Base-by-base conservation (phyloP, 2,329 filamentous ascomycete genomes). In the Escovopsis sp. region DNA sequence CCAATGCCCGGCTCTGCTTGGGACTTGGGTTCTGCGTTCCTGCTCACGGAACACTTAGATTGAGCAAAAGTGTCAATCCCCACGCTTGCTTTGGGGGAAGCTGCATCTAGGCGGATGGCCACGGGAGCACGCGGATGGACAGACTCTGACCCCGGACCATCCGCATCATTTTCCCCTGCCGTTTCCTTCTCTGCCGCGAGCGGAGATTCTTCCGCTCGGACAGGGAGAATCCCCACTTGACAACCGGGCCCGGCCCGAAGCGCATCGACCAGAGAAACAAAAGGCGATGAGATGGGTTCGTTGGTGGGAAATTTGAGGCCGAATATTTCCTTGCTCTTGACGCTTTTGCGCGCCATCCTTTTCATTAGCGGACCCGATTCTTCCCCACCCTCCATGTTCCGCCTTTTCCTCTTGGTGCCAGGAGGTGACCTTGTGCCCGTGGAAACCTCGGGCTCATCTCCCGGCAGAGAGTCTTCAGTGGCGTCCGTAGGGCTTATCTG, bases 131-230 rank as follows among this genome's bases (percentile, higher is more conserved):
- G 50, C 3, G 62, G 60, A 7, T 68, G 48, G n/a, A 69, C 48
- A 5, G 51, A 58, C 46, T 65, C 60, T 9, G 70, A 70, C 20
- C 61, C 57, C 43, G 64, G 60, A 13, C 71, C 71, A 27, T 66
- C 67, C 7, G 70, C 70, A 49, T 74, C 63, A 40, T 69, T 65
- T 45, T 64, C 67, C 40, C 64, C 61, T 9, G 70, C 70, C 34
- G 71, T 70, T 51, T 74, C 74, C 44, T 59, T 68, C 29, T 71
- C 71, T 4, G 71, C 71, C 14, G 70, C 70, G 43, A 72, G 72
- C 20, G 20, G 20, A 20, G 20, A 20, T 4, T 20, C 20, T 42
- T 5, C 37, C 34, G 1, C 40, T 40, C 13, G 20, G 20, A 20
- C 20, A 20, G 20, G 20, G 20, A 20, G 20, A 20, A 20, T 20